Base-by-base conservation (phyloP, 2,329 filamentous ascomycete genomes). In the Sphaerulina populicola region DNA sequence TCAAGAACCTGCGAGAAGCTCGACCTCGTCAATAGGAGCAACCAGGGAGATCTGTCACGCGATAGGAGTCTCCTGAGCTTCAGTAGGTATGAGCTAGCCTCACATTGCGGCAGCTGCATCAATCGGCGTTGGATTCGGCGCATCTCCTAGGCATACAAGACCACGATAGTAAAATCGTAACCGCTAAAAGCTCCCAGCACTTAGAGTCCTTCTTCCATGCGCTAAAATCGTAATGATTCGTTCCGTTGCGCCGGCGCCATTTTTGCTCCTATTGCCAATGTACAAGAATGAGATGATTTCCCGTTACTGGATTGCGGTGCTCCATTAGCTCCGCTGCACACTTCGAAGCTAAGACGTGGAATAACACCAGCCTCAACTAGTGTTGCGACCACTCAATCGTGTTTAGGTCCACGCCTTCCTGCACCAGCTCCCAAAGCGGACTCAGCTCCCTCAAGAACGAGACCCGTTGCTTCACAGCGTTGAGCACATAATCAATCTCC, bases 371-470 rank as follows among this genome's bases (percentile, higher is more conserved):
- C 23, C 5, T 27, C 37, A 11, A 12, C 18, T 27, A 41, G 18
- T 98, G 93, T 74, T 96, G 90, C 68, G 86, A 94, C 93, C 93
- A 98, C 72, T 98, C 85, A 64, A 98, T 98, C 39, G 88, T 95
- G 71, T 94, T 87, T 60, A 98, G 74, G 66, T 95, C 93, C 57
- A 98, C 81, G 12, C 93, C 93, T 69, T 98, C 93, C 72, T 98
- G 93, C 10, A 98, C 93, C 58, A 98, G 73, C 72, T 98, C 93
- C 93, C 93, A 98, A 51, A 98, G 74, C 36, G 93, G 93, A 68
- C 90, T 96, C 60, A 98, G 76, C 73, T 98, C 93, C 62, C 93
- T 82, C 64, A 98, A 75, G 77, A 97, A 97, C 12, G 82, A 85
- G 39, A 98, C 93, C 47, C 93, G 81, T 67, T 94, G 88, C 68